A percentile compares a stretch with the other conserved stretches of the same genome.
These are phyloP conservation scores for Dissoconium aciculare DNA, from an alignment of 2,329 filamentous ascomycete genomes.

Conservation along the genomic window DNA sequence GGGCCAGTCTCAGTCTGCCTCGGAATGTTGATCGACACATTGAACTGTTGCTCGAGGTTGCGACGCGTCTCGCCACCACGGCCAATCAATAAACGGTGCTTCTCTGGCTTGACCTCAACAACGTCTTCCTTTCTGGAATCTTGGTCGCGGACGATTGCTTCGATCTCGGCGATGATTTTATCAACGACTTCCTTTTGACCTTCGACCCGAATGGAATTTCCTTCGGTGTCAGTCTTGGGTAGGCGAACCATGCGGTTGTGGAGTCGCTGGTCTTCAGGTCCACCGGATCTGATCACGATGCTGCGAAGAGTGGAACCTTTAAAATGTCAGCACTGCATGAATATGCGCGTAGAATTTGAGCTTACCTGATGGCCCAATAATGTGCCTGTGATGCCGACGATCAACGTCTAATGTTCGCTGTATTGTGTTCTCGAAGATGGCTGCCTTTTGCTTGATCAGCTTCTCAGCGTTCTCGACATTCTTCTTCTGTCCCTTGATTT, in stretches of 20 bases:
- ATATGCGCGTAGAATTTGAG: slow-evolving; percentile 1
- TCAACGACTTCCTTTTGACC: slow-evolving; percentile 73
- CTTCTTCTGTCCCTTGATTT: slow-evolving; percentile 80
- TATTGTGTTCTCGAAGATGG: slow-evolving; percentile 80
- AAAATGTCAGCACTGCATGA: slow-evolving; percentile 26
- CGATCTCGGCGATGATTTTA: slow-evolving; percentile 70
- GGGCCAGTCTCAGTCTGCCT: slow-evolving; percentile 56
- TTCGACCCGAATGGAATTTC: slow-evolving; percentile 70
- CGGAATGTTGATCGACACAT: slow-evolving; percentile 76
- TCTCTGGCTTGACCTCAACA: slow-evolving; percentile 72
- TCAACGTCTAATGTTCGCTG: slow-evolving; percentile 77
- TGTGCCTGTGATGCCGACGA: slow-evolving; percentile 75
- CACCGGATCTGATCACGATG: slow-evolving; percentile 76
- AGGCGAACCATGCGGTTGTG: slow-evolving; percentile 87
- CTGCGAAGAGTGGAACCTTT: slow-evolving; percentile 72
- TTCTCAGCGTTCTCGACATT: slow-evolving; percentile 88
- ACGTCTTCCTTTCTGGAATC: slow-evolving; percentile 67
- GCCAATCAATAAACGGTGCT: slow-evolving; percentile 83
- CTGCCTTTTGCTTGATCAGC: slow-evolving; percentile 70
- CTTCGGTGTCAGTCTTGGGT: slow-evolving; percentile 70
- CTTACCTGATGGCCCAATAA: slow-evolving; percentile 82
- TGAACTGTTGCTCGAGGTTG: slow-evolving; percentile 72
- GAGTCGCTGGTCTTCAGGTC: slow-evolving; percentile 69
- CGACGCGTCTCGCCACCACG: slow-evolving; percentile 79
- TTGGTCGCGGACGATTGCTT: slow-evolving; percentile 66